These are phyloP conservation scores for Pseudoscleropodium purum DNA, from an alignment of 225 moss, liverwort and hornwort genomes.

Conservation along the genomic window DNA sequence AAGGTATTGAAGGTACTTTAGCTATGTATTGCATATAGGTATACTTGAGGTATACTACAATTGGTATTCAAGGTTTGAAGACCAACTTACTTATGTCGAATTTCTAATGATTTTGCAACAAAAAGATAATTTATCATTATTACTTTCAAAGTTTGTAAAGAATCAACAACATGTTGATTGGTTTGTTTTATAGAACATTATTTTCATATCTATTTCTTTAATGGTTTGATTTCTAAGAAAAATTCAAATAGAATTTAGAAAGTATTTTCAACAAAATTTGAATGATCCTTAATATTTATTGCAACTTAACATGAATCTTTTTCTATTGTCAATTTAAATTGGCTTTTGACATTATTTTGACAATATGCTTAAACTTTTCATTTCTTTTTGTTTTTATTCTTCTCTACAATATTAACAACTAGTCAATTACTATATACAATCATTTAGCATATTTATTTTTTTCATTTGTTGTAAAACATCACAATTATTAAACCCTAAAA, in stretches of 20 bases:
- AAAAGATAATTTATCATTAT: too few species aligned
- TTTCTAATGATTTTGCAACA: neutral
- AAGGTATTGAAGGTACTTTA: neutral
- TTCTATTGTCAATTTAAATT: neutral
- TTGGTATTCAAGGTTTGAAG: rapidly evolving
- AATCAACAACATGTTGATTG: too few species aligned
- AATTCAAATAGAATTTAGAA: neutral
- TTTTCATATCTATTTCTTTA: neutral
- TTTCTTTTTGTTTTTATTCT: neutral
- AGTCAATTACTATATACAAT: neutral
- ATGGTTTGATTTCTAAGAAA: neutral
- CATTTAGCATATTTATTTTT: neutral
- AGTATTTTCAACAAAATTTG: neutral
- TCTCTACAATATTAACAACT: neutral
- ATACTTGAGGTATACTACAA: neutral
- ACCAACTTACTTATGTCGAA: too few species aligned
- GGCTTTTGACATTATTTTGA: neutral
- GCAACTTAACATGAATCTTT: neutral
- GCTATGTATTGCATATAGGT: neutral
- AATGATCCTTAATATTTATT: neutral
- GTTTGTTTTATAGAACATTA: neutral
- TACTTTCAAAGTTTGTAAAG: too few species aligned
- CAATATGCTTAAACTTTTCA: neutral
- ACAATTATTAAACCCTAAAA: neutral
- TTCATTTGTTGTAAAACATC: neutral